Conservation (phyloP, 1,284 basidiomycete species). For the Trichosporon sp. region DNA sequence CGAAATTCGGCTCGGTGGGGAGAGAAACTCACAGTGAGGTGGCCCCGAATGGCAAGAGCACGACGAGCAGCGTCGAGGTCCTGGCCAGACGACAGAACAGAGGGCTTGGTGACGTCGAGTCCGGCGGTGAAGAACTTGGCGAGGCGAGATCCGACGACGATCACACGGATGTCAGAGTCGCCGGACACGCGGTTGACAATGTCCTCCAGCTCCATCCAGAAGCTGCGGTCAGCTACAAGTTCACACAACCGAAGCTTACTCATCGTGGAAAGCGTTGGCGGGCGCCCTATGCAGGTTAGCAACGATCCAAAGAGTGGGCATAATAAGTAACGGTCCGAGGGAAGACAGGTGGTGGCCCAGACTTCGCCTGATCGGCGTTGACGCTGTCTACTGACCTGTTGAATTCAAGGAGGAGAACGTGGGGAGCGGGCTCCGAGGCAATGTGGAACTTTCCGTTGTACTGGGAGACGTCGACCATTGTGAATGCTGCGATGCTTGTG, state of each 20-base stretch:
- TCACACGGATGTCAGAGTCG: conserved; percentile 59
- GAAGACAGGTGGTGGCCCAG: too few species aligned
- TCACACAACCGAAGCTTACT: conserved; percentile 47
- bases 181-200: conserved; percentile 58
- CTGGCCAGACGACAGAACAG: neutral
- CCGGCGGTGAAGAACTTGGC: conserved; percentile 75
- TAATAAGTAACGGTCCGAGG: too few species aligned
- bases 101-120: conserved; percentile 60
- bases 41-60: conserved; percentile 53
- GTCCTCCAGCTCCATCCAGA: conserved; percentile 64
- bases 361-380: too few species aligned
- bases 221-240: conserved; percentile 49
- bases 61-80: conserved; percentile 55
- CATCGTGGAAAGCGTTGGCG: conserved; percentile 67
- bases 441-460: conserved; percentile 34
- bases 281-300: conserved; percentile 53
- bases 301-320: too few species aligned
- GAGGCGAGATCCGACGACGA: conserved; percentile 65
- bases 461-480: conserved; percentile 14
- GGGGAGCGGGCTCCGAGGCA: conserved; percentile 25
- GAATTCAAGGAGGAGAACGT: conserved; percentile 45
- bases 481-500: neutral
- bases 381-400: conserved; percentile 35
- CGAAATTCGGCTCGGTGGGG: neutral
- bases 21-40: conserved; percentile 52